A percentile compares a stretch with the other conserved stretches of the same genome.
Conservation (phyloP, 345 rosid species). For the Dimocarpus longan region DNA sequence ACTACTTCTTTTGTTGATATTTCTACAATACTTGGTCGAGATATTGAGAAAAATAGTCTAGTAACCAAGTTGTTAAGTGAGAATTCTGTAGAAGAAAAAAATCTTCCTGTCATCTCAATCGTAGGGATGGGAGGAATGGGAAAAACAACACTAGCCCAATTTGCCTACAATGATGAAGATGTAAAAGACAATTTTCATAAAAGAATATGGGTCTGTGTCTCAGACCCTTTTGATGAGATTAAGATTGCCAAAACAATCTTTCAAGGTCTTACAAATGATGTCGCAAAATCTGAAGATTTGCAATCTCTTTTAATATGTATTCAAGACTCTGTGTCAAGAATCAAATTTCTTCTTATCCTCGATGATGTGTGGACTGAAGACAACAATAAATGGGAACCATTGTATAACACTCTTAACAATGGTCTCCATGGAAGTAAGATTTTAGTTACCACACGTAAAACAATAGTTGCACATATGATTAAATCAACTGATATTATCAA, state of each 20-base stretch:
- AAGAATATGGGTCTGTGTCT: constrained; percentile 12
- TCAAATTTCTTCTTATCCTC: constrained; percentile 21
- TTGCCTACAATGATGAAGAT: neutral
- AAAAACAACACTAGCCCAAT: neutral
- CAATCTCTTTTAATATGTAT: neutral
- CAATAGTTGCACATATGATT: neutral
- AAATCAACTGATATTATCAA: neutral
- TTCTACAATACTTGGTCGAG: neutral
- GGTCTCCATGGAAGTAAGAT: constrained; percentile 13
- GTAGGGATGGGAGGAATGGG: constrained; percentile 2
- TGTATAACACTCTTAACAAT: neutral
- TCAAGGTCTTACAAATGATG: constrained; percentile 1
- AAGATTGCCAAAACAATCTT: constrained; percentile 19
- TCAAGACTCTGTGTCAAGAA: neutral
- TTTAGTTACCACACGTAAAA: constrained; percentile 21
- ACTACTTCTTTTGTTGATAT: neutral
- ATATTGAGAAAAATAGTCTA: neutral
- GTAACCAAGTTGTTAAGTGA: neutral
- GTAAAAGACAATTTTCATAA: neutral
- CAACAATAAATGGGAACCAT: constrained; percentile 4
- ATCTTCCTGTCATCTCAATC: neutral
- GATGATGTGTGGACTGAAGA: constrained; percentile 31
- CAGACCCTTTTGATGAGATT: neutral
- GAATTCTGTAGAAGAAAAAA: neutral
- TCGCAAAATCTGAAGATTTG: neutral